Evolutionary conservation across 805 yeast species (phyloP).

Genomic region (Kuraishia borneana): DNA sequence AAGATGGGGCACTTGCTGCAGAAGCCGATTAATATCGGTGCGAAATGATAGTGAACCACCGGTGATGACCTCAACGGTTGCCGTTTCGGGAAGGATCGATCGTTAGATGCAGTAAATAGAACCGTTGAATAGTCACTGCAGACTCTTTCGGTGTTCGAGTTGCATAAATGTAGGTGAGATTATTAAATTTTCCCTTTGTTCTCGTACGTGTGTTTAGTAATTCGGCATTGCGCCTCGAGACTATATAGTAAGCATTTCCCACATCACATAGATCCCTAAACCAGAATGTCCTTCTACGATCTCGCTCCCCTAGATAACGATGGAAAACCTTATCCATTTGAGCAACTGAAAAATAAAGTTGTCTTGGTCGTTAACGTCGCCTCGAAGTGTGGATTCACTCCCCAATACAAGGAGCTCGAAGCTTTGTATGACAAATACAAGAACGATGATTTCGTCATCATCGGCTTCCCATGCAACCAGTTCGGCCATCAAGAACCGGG

Average conservation of each 20-base stretch:
- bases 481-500: slow-evolving; percentile 77
- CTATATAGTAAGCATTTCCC: too few species aligned
- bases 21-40: slow-evolving; percentile 16
- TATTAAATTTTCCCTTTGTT: too few species aligned
- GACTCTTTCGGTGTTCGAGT: too few species aligned
- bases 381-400: slow-evolving; percentile 70
- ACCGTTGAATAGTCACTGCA: too few species aligned
- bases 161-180: too few species aligned
- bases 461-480: slow-evolving; percentile 91
- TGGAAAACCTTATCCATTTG: slow-evolving; percentile 49
- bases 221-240: too few species aligned
- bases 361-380: slow-evolving; percentile 83
- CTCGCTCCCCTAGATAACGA: slow-evolving; percentile 52
- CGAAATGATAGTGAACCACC: too few species aligned
- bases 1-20: slow-evolving; percentile 92
- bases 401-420: slow-evolving; percentile 69
- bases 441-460: slow-evolving; percentile 48
- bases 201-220: too few species aligned
- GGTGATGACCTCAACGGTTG: too few species aligned
- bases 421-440: slow-evolving; percentile 52
- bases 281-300: slow-evolving; percentile 52
- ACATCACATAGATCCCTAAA: too few species aligned
- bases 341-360: slow-evolving; percentile 62
- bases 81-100: too few species aligned
- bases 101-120: too few species aligned